Evolutionary conservation across 768 basidiomycete genomes (phyloP).

Genomic region (Dacryopinax spathularia): DNA sequence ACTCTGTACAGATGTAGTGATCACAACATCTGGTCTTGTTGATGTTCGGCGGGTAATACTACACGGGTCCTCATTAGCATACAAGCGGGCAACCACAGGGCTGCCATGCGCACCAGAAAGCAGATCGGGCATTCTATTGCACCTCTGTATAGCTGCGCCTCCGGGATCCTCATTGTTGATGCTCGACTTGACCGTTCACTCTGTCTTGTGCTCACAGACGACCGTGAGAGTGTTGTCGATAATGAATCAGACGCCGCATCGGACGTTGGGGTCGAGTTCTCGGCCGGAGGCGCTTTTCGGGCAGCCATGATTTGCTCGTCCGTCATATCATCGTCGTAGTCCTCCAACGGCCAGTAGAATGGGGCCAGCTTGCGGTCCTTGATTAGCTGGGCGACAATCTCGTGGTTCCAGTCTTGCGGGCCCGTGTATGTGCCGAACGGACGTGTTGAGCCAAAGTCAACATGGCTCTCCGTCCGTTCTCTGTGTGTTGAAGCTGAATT

Average conservation of each 20-base stretch:
- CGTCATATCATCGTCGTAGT: conserved; percentile 79
- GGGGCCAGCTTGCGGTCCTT: conserved; percentile 79
- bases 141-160: conserved; percentile 67
- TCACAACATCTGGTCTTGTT: conserved; percentile 96
- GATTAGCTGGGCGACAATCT: conserved; percentile 75
- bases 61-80: conserved; percentile 13
- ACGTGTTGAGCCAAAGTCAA: conserved; percentile 68
- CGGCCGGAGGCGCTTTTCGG: conserved; percentile 45
- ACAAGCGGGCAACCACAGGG: conserved; percentile 11
- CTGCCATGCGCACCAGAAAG: conserved; percentile 59
- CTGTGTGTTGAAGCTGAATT: conserved; percentile 63
- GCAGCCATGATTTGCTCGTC: conserved; percentile 74
- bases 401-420: conserved; percentile 76
- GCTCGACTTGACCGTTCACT: conserved; percentile 2
- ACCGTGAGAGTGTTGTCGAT: conserved; percentile 32
- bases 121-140: conserved; percentile 96
- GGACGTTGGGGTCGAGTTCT: conserved; percentile 23
- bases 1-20: conserved; percentile 97
- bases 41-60: conserved; percentile 97
- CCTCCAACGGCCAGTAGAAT: conserved; percentile 91
- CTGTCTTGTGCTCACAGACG: conserved; percentile 1
- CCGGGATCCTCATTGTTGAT: conserved; percentile 33
- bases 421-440: conserved; percentile 72
- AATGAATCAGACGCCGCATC: conserved; percentile 28
- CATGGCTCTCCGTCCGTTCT: conserved; percentile 63